Conservation (phyloP, 2,329 filamentous ascomycete genomes). For the Pseudocercospora eumusae region DNA sequence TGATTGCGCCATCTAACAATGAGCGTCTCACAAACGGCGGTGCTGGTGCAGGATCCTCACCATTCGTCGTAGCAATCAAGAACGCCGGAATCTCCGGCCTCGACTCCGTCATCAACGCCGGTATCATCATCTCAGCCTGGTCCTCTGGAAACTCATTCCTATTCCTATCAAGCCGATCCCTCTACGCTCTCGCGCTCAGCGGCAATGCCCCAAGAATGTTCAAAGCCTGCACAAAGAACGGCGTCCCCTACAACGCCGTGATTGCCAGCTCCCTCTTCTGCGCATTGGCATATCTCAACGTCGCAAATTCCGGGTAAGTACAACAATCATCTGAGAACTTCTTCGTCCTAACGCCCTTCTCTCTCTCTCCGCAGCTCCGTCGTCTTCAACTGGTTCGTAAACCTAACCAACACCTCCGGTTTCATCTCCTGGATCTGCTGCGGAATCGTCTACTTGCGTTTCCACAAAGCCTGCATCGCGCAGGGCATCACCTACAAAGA, state of each 20-base stretch:
- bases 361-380: too few species aligned
- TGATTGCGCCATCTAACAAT: slow-evolving; percentile 60
- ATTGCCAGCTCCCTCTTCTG: slow-evolving; percentile 47
- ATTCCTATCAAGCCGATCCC: slow-evolving; percentile 54
- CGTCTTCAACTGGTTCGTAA: slow-evolving; percentile 69
- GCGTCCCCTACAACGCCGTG: slow-evolving; percentile 57
- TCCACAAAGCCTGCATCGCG: slow-evolving; percentile 59
- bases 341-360: too few species aligned
- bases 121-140: slow-evolving; percentile 66
- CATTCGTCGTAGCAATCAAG: slow-evolving; percentile 46
- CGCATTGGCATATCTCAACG: slow-evolving; percentile 53
- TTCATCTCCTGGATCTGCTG: slow-evolving; percentile 58
- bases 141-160: slow-evolving; percentile 59
- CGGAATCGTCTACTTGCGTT: slow-evolving; percentile 60
- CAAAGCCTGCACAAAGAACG: slow-evolving; percentile 59
- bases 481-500: slow-evolving; percentile 52
- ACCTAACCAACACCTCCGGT: slow-evolving; percentile 62
- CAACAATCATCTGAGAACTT: too few species aligned
- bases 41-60: slow-evolving; percentile 25
- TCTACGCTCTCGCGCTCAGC: slow-evolving; percentile 60
- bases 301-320: slow-evolving; percentile 39
- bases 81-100: slow-evolving; percentile 57
- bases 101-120: slow-evolving; percentile 68
- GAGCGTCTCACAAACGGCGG: slow-evolving; percentile 48
- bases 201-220: slow-evolving; percentile 63